Conservation (phyloP, 768 basidiomycete species). For the Mycena floridula region DNA sequence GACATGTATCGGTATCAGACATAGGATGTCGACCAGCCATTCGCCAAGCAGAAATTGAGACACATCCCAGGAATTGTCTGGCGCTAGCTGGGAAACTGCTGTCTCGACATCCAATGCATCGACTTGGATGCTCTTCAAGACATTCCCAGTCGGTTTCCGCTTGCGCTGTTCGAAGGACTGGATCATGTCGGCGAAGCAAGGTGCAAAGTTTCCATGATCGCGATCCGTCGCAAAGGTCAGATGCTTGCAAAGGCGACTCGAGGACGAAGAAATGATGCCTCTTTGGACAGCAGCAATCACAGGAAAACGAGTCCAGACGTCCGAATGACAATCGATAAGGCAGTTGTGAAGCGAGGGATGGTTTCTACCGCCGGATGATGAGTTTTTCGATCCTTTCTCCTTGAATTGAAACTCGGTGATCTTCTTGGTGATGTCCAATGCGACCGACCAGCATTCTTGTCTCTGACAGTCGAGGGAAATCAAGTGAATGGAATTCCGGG, state of each 20-base stretch:
- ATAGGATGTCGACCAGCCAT: constrained; percentile 56
- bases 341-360: constrained; percentile 35
- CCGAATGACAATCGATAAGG: constrained; percentile 47
- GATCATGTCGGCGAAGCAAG: constrained; percentile 42
- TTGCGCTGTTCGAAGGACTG: constrained; percentile 40
- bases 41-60: constrained; percentile 46
- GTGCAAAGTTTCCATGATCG: constrained; percentile 25
- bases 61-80: constrained; percentile 15
- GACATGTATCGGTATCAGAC: constrained; percentile 60
- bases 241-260: constrained; percentile 22
- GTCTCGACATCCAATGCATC: constrained; percentile 21
- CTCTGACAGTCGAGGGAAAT: constrained; percentile 28
- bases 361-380: constrained; percentile 15
- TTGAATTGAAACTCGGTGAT: constrained; percentile 52
- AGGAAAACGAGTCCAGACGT: constrained; percentile 58
- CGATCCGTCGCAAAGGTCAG: constrained; percentile 40
- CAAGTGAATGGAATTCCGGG: constrained; percentile 34
- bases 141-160: constrained; percentile 44
- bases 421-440: constrained; percentile 47
- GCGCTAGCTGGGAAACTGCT: constrained; percentile 15
- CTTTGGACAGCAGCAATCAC: constrained; percentile 47
- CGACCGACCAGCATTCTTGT: constrained; percentile 32
- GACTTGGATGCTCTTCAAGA: constrained; percentile 32
- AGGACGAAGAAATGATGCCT: constrained; percentile 36
- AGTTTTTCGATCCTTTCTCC: constrained; percentile 27